Base-by-base conservation (phyloP, 2,329 filamentous ascomycete genomes). In the Nemania sp. region DNA sequence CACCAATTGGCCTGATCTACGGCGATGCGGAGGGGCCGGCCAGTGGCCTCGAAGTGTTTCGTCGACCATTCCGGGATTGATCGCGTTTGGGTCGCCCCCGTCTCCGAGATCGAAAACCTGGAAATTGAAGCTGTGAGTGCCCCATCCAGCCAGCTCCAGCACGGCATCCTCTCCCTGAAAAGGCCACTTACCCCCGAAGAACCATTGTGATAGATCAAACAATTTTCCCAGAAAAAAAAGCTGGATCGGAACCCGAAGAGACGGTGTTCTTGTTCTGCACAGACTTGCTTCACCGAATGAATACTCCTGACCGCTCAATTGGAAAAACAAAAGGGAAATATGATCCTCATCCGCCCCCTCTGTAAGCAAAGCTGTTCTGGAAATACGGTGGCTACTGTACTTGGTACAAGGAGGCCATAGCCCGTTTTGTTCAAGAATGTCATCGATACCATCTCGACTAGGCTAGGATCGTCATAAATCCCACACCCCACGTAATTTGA, bases 11-110 rank as follows among this genome's bases (percentile, higher is more conserved):
- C 61, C 55, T 73, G 70, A 47, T 75, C 73, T 41, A 76, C 54
- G 4, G 73, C 74, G 66, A 76, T 74, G 32, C 74, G 74, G 38
- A 76, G 69, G 2, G 74, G 74, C 45, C 70, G 66, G 10, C 70
- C 62, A 15, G 66, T 70, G 22, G 56, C 54, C 57, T 72, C 64
- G 53, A 73, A 74, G 47, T 73, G 68, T 29, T 75, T 70, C 26
- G 73, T 72, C 27, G 71, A 73, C 68, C 71, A 68, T 57, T 68
- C 51, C n/a, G 69, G 56, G 20, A 75, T 67, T 1, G 69, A 70
- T 13, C 69, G 59, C 35, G 61, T 62, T 55, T 71, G 54, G 32
- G 67, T 54, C 11, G 62, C 43, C 10, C 57, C 70, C 15, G 62
- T 70, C n/a, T 70, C 49, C n/a, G 59, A 62, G 22, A 75, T 67